Base-by-base conservation (phyloP, 2,329 filamentous ascomycete genomes). In the Proliferodiscus dingleyae region DNA sequence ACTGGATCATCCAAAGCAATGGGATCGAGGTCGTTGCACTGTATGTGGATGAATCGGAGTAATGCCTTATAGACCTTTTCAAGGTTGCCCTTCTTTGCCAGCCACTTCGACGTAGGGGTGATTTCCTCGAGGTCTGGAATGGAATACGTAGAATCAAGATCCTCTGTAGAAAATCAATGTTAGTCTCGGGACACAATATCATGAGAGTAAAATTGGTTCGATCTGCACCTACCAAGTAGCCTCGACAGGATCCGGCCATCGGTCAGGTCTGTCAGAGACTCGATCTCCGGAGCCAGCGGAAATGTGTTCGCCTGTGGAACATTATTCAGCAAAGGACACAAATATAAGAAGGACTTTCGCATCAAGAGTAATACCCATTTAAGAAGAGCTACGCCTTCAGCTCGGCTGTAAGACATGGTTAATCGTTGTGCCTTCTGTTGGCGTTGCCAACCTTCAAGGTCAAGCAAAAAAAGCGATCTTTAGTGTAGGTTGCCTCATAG, bases 101-200 rank as follows among this genome's bases (percentile, higher is more conserved):
- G 33, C 61, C 61, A 64, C 58, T 59, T 58, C 19, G 60, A 54
- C 8, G 56, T 47, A 28, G 50, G 53, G 67, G 46, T 75, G 61
- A 58, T 72, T 71, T 49, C 68, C 63, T 38, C 71, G 45, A 82
- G 72, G 49, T 77, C 70, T 0, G 70, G 66, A 23, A 72, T 70
- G 58, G 78, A 72, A 58, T 81, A 84, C 49, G 72, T 67, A 26
- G 71, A 60, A 55, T 82, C 77, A 38, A 84, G 66, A 56, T 81
- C 73, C 60, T 81, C 78, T 59, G 68, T 65, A 37, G 78, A 68
- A 43, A 76, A 70, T 41, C 73, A 68, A 41, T n/a, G 41, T 57
- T 46, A 59, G 55, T 24, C 41, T 38, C 34, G 11, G 32, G 16
- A 21, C 15, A 29, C 19, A 34, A 30, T 24, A 19, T 18, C 38